Percentiles rank a stretch among this genome's conserved stretches.
Evolutionary conservation across 2,329 filamentous ascomycete genomes (phyloP).

Genomic region (Pseudonectria foliicola): DNA sequence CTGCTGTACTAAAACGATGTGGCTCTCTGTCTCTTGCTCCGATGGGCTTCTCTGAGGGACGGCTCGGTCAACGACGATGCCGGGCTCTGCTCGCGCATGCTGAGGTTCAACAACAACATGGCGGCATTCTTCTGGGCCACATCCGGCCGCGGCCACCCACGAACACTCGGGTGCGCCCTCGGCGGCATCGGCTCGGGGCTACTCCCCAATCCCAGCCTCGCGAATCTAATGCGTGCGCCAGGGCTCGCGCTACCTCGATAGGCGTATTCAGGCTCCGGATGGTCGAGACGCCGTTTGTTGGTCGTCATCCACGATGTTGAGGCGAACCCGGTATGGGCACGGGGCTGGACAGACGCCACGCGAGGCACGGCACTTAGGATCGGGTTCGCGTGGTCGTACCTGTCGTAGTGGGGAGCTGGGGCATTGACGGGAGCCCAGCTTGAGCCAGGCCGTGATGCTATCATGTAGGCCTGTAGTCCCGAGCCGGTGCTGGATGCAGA

Average conservation of each 20-base stretch:
- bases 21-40: slow-evolving; percentile 16
- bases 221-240: slow-evolving; percentile 9
- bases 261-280: slow-evolving; percentile 11
- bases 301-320: slow-evolving; percentile 9
- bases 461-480: slow-evolving; percentile 18
- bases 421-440: slow-evolving; percentile 13
- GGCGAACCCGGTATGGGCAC: slow-evolving; percentile 1
- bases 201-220: slow-evolving; percentile 1
- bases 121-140: slow-evolving; percentile 14
- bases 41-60: slow-evolving; percentile 7
- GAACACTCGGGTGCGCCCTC: slow-evolving; percentile 2
- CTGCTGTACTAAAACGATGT: slow-evolving; percentile 8
- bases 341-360: slow-evolving; percentile 8
- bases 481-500: slow-evolving; percentile 23
- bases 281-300: slow-evolving; percentile 15
- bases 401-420: slow-evolving; percentile 13
- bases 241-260: slow-evolving; percentile 17
- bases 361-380: slow-evolving; percentile 18
- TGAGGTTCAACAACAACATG: slow-evolving; percentile 17
- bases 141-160: slow-evolving; percentile 4
- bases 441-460: slow-evolving; percentile 17
- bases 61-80: neutral
- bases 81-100: slow-evolving; percentile 6
- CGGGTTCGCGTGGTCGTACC: slow-evolving; percentile 7
- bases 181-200: slow-evolving; percentile 14